A percentile compares a stretch with the other conserved stretches of the same genome.
phyloP scores from a whole-genome alignment of 805 yeast species.

The Ogataea philodendri region DNA sequence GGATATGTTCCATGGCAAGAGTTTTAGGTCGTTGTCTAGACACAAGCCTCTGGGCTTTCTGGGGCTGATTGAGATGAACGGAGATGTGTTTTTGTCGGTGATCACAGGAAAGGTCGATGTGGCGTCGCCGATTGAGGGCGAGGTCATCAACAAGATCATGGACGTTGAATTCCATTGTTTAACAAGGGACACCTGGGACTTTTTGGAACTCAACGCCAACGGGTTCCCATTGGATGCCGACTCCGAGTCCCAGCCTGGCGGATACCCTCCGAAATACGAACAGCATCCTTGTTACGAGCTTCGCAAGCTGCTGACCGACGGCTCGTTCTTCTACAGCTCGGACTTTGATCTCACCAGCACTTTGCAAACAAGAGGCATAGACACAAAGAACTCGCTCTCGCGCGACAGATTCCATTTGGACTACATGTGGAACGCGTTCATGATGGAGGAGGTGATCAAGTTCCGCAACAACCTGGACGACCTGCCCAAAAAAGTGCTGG shows the following conservation, averaged over 20 bases:
- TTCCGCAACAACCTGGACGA: conserved; percentile 70
- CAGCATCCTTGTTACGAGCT: conserved; percentile 85
- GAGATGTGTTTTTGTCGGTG: conserved; percentile 69
- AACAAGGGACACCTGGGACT: conserved; percentile 76
- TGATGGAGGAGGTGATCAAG: conserved; percentile 77
- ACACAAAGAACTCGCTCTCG: conserved; percentile 41
- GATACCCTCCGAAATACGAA: conserved; percentile 30
- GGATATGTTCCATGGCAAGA: conserved; percentile 36
- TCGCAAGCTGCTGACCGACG: conserved; percentile 74
- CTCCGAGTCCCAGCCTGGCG: conserved; percentile 32
- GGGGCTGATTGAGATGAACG: conserved; percentile 72
- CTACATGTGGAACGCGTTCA: conserved; percentile 95
- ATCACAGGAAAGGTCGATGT: conserved; percentile 75
- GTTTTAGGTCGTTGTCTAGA: conserved; percentile 42
- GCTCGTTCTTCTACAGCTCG: conserved; percentile 88
- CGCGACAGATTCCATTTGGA: conserved; percentile 69
- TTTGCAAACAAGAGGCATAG: conserved; percentile 71
- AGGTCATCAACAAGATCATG: conserved; percentile 73
- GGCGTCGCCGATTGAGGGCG: conserved; percentile 78
- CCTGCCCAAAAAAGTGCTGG: conserved; percentile 58
- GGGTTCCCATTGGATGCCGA: conserved; percentile 59
- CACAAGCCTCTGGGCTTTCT: conserved; percentile 63
- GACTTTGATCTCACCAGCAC: conserved; percentile 91
- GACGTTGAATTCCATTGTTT: conserved; percentile 87
- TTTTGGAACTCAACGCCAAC: conserved; percentile 59